Evolutionary conservation across 192 early-diverging fungal species (phyloP).

Genomic region (Rhizophagus clarus): DNA sequence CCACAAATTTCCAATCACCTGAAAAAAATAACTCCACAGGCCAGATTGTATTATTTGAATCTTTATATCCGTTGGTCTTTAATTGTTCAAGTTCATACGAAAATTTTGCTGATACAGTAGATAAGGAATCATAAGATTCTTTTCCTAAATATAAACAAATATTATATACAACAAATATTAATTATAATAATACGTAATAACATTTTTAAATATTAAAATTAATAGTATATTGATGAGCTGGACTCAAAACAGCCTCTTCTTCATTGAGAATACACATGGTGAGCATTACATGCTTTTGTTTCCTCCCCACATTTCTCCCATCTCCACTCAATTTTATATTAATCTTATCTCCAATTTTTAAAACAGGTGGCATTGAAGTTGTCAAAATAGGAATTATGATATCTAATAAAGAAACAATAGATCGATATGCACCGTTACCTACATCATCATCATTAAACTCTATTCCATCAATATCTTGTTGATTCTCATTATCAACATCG

Average conservation of each 20-base stretch:
- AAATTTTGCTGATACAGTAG: neutral
- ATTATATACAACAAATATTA: too few species aligned
- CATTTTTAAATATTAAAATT: neutral
- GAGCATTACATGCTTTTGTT: neutral
- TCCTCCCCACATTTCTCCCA: neutral
- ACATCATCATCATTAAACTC: neutral
- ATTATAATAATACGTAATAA: neutral
- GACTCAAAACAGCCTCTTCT: neutral
- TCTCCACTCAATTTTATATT: constrained; percentile 1
- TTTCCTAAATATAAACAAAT: too few species aligned
- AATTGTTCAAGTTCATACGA: neutral
- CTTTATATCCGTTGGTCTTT: neutral
- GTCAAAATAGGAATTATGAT: neutral
- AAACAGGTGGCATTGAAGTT: neutral
- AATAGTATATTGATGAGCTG: neutral
- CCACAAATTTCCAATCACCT: neutral
- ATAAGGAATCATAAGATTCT: neutral
- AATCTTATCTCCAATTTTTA: neutral
- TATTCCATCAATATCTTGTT: neutral
- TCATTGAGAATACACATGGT: neutral
- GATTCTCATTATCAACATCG: neutral
- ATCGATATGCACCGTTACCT: neutral
- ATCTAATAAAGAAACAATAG: neutral
- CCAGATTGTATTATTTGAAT: constrained; percentile 1
- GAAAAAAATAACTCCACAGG: neutral